Percentiles rank a stretch among this genome's conserved stretches.
Conservation (phyloP, 2,329 filamentous ascomycete genomes). For the Diaporthe sp. region DNA sequence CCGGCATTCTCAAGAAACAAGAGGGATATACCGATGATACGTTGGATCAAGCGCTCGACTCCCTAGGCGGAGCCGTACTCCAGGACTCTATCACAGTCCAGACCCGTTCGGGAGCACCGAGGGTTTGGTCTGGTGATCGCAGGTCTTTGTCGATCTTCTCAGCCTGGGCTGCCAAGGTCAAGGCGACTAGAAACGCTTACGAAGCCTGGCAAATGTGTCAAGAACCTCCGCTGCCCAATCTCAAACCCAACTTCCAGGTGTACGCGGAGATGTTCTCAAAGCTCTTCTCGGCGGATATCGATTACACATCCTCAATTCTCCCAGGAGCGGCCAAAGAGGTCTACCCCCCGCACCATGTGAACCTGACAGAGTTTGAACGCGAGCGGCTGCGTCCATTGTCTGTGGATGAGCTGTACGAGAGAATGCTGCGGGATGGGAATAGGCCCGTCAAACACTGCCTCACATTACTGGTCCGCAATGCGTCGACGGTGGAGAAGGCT, state of each 20-base stretch:
- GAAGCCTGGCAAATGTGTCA: conserved; percentile 71
- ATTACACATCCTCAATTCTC: conserved; percentile 49
- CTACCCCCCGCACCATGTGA: conserved; percentile 67
- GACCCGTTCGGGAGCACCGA: conserved; percentile 57
- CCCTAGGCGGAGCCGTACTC: conserved; percentile 65
- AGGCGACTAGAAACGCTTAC: conserved; percentile 70
- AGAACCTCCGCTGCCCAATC: conserved; percentile 50
- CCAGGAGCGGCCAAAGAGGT: conserved; percentile 74
- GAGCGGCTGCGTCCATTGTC: conserved; percentile 73
- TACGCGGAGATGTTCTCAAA: conserved; percentile 74
- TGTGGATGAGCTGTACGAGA: conserved; percentile 68
- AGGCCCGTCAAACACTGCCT: conserved; percentile 65
- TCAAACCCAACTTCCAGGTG: conserved; percentile 57
- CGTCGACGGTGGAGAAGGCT: conserved; percentile 61
- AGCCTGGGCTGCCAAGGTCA: conserved; percentile 69
- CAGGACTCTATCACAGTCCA: conserved; percentile 71
- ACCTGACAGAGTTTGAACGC: conserved; percentile 74
- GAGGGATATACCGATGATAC: conserved; percentile 65
- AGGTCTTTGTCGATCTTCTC: conserved; percentile 53
- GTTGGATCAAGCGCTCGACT: conserved; percentile 63
- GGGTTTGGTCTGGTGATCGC: conserved; percentile 46
- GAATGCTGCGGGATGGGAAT: conserved; percentile 67
- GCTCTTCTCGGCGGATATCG: conserved; percentile 56
- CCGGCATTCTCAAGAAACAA: conserved; percentile 67
- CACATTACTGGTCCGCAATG: conserved; percentile 67